Conservation (phyloP, 2,329 filamentous ascomycete genomes). For the Hirsutella thompsonii region DNA sequence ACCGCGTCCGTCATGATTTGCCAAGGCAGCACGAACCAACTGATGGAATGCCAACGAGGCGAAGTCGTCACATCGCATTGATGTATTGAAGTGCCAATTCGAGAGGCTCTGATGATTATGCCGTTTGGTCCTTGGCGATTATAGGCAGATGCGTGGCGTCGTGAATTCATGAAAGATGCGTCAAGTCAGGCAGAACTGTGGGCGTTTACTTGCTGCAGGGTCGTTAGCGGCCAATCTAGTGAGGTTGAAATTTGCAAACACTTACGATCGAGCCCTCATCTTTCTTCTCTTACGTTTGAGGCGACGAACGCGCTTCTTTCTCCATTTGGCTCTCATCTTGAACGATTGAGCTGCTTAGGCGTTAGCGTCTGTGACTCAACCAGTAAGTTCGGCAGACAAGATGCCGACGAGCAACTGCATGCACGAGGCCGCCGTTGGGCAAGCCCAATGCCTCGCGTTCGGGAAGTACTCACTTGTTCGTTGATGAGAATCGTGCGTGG, state of each 20-base stretch:
- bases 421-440: background rate
- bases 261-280: constrained; percentile 95
- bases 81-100: background rate
- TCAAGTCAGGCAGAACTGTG: constrained; percentile 43
- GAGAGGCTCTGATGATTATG: constrained; percentile 3
- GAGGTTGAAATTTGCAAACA: constrained; percentile 8
- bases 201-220: constrained; percentile 51
- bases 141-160: constrained; percentile 16
- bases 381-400: background rate
- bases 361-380: constrained; percentile 5
- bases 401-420: background rate
- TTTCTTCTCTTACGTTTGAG: constrained; percentile 99
- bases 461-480: constrained; percentile 23
- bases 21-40: constrained; percentile 6
- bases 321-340: constrained; percentile 94
- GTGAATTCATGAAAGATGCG: constrained; percentile 28
- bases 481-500: constrained; percentile 32
- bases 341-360: constrained; percentile 17
- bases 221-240: constrained; percentile 18
- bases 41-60: constrained; percentile 9
- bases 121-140: constrained; percentile 10
- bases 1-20: constrained; percentile 10
- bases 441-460: background rate
- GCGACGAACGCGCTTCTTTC: constrained; percentile 98
- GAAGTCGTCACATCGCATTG: background rate